Evolutionary conservation across 345 rosid species (phyloP), one percentile per base, ranked within the genome.

Genomic region (Cardamine chenopodiifolia): DNA sequence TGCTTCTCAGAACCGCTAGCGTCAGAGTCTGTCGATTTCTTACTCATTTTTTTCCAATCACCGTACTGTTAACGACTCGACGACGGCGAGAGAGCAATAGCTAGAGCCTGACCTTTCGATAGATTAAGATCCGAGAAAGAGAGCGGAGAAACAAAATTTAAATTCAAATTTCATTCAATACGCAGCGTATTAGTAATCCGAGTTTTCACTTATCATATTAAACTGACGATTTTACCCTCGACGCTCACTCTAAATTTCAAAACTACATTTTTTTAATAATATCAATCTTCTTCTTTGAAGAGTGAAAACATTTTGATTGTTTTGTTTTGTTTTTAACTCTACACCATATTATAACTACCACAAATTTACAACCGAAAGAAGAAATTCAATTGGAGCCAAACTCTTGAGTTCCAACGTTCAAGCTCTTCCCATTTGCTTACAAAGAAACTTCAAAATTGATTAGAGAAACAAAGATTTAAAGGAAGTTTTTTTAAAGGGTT

Each of bases 371-470:
- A 25, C 15, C 31, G 0, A 56, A 66, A 67, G 32, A 71, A 57
- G 62, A 50, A 29, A 57, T 50, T 86, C 66, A 88, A 29, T 79
- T 85, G 18, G 97, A 87, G 64, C 99, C 99, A 45, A 90, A 94
- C 73, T 94, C 97, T n/a, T 48, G 78, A 80, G 78, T 90, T 94
- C 97, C 97, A 94, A 69, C 68, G 87, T 66, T 94, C 95, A 64
- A 91, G 93, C 59, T 94, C 96, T 85, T 86, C 90, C 97, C 96
- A 90, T 81, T 86, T 94, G 83, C 90, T 94, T 83, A 8, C 39
- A 2, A 26, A 34, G 34, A 19, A 45, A 1, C 60, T 19, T 34
- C 59, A 58, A 19, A 17, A 34, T 4, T 58, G 53, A 34, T 66
- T 14, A 2, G 67, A n/a, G n/a, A n/a, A n/a, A n/a, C n/a, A 42